Conservation (phyloP, 1,139 yeast species). For the Geotrichum restrictum region DNA sequence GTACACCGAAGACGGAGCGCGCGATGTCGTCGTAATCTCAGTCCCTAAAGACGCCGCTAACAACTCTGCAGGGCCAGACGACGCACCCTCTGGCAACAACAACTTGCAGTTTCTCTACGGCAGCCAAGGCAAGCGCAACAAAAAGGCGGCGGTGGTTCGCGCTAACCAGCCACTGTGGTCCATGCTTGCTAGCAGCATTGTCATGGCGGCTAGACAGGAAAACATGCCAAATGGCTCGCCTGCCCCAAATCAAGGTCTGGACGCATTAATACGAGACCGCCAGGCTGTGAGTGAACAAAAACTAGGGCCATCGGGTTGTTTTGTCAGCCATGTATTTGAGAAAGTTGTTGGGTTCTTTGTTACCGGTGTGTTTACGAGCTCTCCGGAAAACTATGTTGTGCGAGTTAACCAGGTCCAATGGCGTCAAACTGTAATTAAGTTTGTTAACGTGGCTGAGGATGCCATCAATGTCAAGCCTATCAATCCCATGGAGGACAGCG, state of each 20-base stretch:
- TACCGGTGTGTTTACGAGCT: constrained; percentile 24
- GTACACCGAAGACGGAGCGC: constrained; percentile 9
- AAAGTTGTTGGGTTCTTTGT: constrained; percentile 36
- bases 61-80: constrained; percentile 14
- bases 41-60: constrained; percentile 26
- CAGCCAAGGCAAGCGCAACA: constrained; percentile 9
- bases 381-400: constrained; percentile 29
- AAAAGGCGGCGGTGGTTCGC: constrained; percentile 25
- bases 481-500: constrained; percentile 15
- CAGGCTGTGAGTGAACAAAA: constrained; percentile 17
- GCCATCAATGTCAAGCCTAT: constrained; percentile 18
- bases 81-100: constrained; percentile 15
- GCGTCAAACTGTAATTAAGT: constrained; percentile 38
- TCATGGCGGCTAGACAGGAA: constrained; percentile 39
- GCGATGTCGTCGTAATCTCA: constrained; percentile 12
- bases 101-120: constrained; percentile 9
- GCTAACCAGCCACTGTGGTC: constrained; percentile 40
- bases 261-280: constrained; percentile 11
- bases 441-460: constrained; percentile 14
- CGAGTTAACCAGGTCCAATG: constrained; percentile 38
- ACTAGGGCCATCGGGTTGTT: constrained; percentile 26
- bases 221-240: constrained; percentile 12
- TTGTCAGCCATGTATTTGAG: constrained; percentile 34
- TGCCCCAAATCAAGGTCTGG: constrained; percentile 19
- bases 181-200: constrained; percentile 37